Percentiles rank a stretch among this genome's conserved stretches.
Conservation (phyloP, 345 rosid genomes). For the Eucalyptus microcorys region DNA sequence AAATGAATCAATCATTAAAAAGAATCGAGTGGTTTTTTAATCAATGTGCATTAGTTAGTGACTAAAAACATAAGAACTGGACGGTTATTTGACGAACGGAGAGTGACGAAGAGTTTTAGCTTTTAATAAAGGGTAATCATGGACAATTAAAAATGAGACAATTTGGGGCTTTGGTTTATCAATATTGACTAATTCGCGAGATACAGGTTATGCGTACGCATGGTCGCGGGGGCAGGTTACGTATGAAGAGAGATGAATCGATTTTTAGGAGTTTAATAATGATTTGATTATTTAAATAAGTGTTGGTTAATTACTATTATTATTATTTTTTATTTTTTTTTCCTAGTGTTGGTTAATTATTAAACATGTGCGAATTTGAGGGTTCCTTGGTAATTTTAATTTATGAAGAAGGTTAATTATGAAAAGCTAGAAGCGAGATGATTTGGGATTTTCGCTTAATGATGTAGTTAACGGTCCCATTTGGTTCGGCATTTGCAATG, state of each 20-base stretch:
- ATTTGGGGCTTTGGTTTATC: not conserved
- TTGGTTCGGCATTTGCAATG: no score
- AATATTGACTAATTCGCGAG: not conserved
- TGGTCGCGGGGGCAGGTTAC: not conserved
- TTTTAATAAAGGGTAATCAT: not conserved
- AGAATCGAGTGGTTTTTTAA: not conserved
- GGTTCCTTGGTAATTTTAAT: not conserved
- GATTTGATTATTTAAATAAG: not conserved
- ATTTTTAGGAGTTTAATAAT: not conserved
- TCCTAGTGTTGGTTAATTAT: not conserved
- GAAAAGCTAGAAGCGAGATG: not conserved
- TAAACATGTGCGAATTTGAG: not conserved
- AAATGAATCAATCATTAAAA: not conserved
- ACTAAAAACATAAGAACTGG: not conserved
- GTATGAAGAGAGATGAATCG: not conserved
- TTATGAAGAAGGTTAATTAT: not conserved
- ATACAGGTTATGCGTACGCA: not conserved
- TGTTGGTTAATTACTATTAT: not conserved
- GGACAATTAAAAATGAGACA: not conserved
- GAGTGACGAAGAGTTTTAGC: not conserved
- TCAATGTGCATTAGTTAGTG: not conserved
- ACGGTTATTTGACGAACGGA: not conserved
- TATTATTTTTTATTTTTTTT: not conserved
- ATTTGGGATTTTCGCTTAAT: not conserved
- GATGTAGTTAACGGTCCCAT: fast-evolving